These are phyloP conservation scores for Quercus wislizeni DNA, from an alignment of 306 rosid genomes.

Conservation along the genomic window DNA sequence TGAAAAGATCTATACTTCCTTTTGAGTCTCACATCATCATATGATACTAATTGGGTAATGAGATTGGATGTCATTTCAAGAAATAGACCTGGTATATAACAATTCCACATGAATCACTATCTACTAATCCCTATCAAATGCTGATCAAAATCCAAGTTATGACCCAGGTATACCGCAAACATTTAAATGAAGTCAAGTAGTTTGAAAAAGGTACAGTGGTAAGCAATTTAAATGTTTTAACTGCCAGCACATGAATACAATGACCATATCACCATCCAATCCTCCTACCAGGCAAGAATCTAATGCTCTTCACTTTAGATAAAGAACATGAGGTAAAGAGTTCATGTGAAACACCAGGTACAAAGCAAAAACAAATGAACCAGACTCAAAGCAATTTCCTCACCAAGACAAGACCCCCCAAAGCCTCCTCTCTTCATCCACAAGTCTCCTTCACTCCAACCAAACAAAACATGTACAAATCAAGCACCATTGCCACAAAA, in stretches of 20 bases:
- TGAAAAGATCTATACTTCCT: conserved; percentile 17
- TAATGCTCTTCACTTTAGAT: conserved; percentile 31
- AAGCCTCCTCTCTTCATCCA: conserved; percentile 32
- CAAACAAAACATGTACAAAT: conserved; percentile 37
- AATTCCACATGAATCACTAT: background rate
- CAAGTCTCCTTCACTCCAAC: conserved; percentile 43
- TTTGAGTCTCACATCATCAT: conserved; percentile 3
- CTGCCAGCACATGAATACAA: conserved; percentile 53
- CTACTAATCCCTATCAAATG: conserved; percentile 1
- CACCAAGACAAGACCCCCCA: conserved; percentile 33
- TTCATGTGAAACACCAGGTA: conserved; percentile 32
- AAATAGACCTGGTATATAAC: background rate
- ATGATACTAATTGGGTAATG: background rate
- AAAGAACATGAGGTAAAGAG: conserved; percentile 37
- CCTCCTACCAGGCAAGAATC: conserved; percentile 16
- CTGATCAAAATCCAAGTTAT: conserved; percentile 11
- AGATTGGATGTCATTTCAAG: background rate
- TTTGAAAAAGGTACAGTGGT: conserved; percentile 28
- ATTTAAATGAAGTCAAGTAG: conserved; percentile 21
- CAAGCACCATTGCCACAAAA: conserved; percentile 23
- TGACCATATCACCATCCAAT: conserved; percentile 43
- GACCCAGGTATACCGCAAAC: conserved; percentile 23
- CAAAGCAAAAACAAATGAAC: conserved; percentile 33
- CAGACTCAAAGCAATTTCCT: conserved; percentile 34
- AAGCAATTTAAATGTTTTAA: conserved; percentile 34